Percentiles rank a stretch among this genome's conserved stretches.
These are phyloP conservation scores for Leptographium radiaticola DNA, from an alignment of 2,329 filamentous ascomycete genomes.

Conservation along the genomic window DNA sequence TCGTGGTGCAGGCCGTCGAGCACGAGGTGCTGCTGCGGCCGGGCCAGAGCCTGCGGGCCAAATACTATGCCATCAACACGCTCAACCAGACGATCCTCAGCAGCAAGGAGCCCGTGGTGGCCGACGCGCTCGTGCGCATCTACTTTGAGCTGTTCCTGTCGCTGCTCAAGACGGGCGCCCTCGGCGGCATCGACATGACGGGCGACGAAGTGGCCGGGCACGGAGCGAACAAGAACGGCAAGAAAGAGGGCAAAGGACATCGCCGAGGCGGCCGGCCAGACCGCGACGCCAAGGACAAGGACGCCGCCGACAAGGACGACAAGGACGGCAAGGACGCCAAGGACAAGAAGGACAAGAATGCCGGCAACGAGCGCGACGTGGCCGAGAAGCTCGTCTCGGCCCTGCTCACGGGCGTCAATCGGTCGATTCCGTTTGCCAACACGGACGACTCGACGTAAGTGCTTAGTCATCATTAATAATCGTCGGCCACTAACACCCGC, in stretches of 20 bases:
- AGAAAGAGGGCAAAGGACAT: not conserved
- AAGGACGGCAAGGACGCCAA: conserved; percentile 17
- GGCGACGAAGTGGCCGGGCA: conserved; percentile 18
- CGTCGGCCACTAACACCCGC: conserved; percentile 4
- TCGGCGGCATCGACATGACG: conserved; percentile 27
- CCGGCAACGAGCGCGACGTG: conserved; percentile 47
- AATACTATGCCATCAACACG: conserved; percentile 93
- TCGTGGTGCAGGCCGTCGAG: conserved; percentile 76
- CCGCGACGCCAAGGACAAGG: conserved; percentile 11
- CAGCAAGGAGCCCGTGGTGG: conserved; percentile 66
- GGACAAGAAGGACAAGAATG: conserved; percentile 23
- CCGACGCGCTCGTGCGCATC: conserved; percentile 69
- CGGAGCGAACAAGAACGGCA: conserved; percentile 14
- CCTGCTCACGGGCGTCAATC: conserved; percentile 86
- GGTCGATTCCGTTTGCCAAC: conserved; percentile 84
- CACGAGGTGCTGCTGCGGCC: conserved; percentile 78
- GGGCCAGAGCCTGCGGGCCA: conserved; percentile 75
- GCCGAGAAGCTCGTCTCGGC: conserved; percentile 87
- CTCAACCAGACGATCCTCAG: conserved; percentile 93
- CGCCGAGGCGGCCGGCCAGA: not conserved
- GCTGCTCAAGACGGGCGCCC: conserved; percentile 52
- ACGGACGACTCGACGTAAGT: conserved; percentile 61
- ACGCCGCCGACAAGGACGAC: conserved; percentile 3
- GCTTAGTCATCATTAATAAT: not conserved
- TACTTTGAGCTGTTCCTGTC: conserved; percentile 86